Percentiles rank a stretch among this genome's conserved stretches.
phyloP scores from a whole-genome alignment of 768 basidiomycete genomes.

The Boletales sp. region DNA sequence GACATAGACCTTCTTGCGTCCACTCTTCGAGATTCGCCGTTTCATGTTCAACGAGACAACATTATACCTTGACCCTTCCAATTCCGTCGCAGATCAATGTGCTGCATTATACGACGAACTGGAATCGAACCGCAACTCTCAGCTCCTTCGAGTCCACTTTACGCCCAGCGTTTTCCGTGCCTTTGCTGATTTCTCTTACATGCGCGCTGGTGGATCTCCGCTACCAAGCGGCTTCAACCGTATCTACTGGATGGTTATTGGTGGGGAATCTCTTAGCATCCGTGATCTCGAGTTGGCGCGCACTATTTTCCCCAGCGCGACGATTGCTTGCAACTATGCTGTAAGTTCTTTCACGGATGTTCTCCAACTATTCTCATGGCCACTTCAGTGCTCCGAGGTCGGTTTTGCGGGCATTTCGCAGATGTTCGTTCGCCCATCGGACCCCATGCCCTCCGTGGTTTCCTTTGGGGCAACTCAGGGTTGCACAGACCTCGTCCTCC shows the following conservation, averaged over 20 bases:
- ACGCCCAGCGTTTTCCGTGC: slow-evolving; percentile 29
- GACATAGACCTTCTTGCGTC: slow-evolving; percentile 27
- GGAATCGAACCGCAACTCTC: slow-evolving; percentile 17
- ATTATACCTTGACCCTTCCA: slow-evolving; percentile 26
- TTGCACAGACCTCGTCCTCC: slow-evolving; percentile 26
- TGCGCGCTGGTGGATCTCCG: slow-evolving; percentile 14
- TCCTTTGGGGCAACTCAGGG: slow-evolving; percentile 28
- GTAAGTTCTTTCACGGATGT: slow-evolving; percentile 7
- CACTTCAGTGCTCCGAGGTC: slow-evolving; percentile 26
- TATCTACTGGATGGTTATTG: slow-evolving; percentile 33
- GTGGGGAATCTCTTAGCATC: slow-evolving; percentile 25
- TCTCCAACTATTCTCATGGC: not conserved
- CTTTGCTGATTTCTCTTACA: slow-evolving; percentile 26
- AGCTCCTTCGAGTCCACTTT: slow-evolving; percentile 27
- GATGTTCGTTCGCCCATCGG: slow-evolving; percentile 26
- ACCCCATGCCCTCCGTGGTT: slow-evolving; percentile 23
- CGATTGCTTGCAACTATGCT: slow-evolving; percentile 30
- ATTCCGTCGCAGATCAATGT: slow-evolving; percentile 27
- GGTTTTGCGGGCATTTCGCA: slow-evolving; percentile 30
- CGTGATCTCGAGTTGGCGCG: slow-evolving; percentile 27
- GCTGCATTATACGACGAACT: slow-evolving; percentile 22
- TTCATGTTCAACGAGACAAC: slow-evolving; percentile 33
- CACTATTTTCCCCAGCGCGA: slow-evolving; percentile 20
- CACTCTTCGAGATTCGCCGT: slow-evolving; percentile 29
- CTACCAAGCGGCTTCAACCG: slow-evolving; percentile 22